These are phyloP conservation scores for Thraustochytrium aureum DNA, from an alignment of 352 stramenopile genomes.

Conservation along the genomic window DNA sequence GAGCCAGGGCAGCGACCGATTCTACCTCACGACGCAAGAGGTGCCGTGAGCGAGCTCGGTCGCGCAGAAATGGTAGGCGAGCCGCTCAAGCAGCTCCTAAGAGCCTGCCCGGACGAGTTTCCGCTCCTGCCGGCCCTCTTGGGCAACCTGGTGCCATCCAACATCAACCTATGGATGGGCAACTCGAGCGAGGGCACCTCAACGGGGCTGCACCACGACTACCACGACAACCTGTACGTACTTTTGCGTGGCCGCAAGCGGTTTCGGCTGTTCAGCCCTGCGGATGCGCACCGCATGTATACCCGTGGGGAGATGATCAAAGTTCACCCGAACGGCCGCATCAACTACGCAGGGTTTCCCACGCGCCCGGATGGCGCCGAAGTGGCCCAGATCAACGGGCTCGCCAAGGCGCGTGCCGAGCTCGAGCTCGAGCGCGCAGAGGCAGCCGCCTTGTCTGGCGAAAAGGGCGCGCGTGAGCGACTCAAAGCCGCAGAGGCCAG, in stretches of 20 bases:
- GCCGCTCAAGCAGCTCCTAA: conserved; percentile 69
- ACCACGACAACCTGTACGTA: conserved; percentile 98
- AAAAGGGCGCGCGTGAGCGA: conserved; percentile 62
- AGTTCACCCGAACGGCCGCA: conserved; percentile 92
- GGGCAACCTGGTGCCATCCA: conserved; percentile 82
- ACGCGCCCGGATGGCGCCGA: conserved; percentile 75
- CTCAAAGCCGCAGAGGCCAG: conserved; percentile 66
- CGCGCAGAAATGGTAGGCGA: conserved; percentile 75
- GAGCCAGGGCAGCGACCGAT: conserved; percentile 64
- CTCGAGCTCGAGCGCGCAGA: conserved; percentile 64
- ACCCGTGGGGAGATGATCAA: conserved; percentile 72
- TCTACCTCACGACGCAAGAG: conserved; percentile 86
- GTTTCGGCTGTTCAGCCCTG: conserved; percentile 90
- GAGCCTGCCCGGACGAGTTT: conserved; percentile 64
- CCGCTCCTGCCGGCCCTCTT: conserved; percentile 75
- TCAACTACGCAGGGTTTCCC: conserved; percentile 83
- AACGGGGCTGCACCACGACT: conserved; percentile 96
- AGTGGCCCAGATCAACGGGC: conserved; percentile 61
- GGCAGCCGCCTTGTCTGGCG: conserved; percentile 62
- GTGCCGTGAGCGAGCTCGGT: conserved; percentile 68
- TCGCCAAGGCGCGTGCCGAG: conserved; percentile 63
- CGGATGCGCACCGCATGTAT: conserved; percentile 84
- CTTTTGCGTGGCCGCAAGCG: conserved; percentile 86
- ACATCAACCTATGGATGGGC: conserved; percentile 97
- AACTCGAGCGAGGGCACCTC: conserved; percentile 74